Conservation (phyloP, 2,329 filamentous ascomycete species). For the Xylariaceae sp. region DNA sequence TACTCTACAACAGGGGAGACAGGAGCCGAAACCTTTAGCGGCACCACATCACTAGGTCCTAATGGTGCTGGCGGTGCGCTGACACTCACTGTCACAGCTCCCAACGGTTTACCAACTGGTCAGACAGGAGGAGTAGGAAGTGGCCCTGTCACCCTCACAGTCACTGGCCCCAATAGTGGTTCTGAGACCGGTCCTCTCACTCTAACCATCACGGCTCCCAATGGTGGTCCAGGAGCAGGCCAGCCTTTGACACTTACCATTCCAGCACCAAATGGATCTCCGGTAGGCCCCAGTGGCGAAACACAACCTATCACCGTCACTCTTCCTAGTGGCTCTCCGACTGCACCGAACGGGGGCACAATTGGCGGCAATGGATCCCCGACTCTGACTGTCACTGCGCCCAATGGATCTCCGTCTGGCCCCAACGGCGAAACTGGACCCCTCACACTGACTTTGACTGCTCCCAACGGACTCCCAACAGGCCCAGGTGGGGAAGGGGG, state of each 20-base stretch:
- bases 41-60: neutral
- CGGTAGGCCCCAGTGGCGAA: conserved; percentile 3
- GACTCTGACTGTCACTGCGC: conserved; percentile 10
- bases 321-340: too few relatives aligned
- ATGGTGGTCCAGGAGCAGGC: neutral
- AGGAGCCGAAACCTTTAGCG: conserved; percentile 2
- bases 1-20: conserved; percentile 2
- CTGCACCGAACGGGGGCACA: conserved; percentile 7
- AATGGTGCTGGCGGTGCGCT: neutral
- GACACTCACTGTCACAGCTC: conserved; percentile 12
- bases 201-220: neutral
- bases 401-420: conserved; percentile 1
- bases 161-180: neutral
- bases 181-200: neutral
- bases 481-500: conserved; percentile 4
- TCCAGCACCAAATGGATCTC: conserved; percentile 3
- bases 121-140: neutral
- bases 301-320: conserved; percentile 6
- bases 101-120: conserved; percentile 7
- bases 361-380: conserved; percentile 1
- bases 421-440: neutral
- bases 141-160: neutral
- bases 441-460: neutral
- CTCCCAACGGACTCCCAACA: conserved; percentile 7
- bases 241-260: neutral